Evolutionary conservation across 305 asterid genomes (phyloP).

Genomic region (Fraxinus dipetala): DNA sequence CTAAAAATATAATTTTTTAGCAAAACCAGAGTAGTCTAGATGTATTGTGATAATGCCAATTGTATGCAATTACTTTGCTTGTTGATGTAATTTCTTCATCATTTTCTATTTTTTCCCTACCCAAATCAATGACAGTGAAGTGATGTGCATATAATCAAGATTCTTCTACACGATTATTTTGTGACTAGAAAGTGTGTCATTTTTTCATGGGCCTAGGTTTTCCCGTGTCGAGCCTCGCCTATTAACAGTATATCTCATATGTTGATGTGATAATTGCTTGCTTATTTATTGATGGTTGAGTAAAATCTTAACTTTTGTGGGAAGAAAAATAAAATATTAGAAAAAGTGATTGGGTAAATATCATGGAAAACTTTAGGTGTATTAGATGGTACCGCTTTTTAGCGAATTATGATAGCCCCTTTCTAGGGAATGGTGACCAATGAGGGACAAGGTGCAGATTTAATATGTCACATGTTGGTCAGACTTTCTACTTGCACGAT

Average conservation of each 20-base stretch:
- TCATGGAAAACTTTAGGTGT: background rate
- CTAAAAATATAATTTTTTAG: too few species aligned
- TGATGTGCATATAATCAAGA: background rate
- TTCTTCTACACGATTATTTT: background rate
- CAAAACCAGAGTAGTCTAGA: background rate
- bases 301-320: background rate
- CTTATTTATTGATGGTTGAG: background rate
- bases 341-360: background rate
- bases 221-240: background rate
- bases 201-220: background rate
- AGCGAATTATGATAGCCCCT: background rate
- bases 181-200: background rate
- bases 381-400: background rate
- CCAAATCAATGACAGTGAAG: background rate
- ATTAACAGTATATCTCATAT: background rate
- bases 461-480: background rate
- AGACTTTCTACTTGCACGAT: background rate
- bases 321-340: background rate
- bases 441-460: background rate
- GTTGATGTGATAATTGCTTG: background rate
- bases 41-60: background rate
- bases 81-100: background rate
- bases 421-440: background rate
- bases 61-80: background rate
- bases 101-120: background rate